phyloP scores from a whole-genome alignment of 306 rosid genomes.

The Prunus mira region DNA sequence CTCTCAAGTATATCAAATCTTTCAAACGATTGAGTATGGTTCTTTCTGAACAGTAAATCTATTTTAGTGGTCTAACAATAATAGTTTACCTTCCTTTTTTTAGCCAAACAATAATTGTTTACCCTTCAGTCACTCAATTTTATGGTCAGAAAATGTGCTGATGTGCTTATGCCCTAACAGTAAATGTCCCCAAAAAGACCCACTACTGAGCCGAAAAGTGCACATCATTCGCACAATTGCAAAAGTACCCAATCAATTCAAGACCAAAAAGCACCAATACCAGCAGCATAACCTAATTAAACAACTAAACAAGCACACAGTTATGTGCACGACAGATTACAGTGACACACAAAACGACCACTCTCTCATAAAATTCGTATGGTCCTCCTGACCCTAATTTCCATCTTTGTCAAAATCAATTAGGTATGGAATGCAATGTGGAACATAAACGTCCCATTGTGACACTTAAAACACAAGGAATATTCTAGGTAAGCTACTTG shows the following conservation, averaged over 20 bases:
- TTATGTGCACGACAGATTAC: conserved; percentile 6
- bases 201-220: conserved; percentile 3
- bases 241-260: background rate
- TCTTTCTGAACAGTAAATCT: background rate
- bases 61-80: background rate
- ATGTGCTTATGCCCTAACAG: no score
- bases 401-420: background rate
- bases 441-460: background rate
- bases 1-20: background rate
- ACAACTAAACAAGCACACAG: background rate
- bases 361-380: background rate
- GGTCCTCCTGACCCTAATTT: background rate
- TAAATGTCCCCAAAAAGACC: background rate
- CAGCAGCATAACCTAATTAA: background rate
- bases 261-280: background rate
- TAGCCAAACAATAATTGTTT: background rate
- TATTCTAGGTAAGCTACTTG: background rate
- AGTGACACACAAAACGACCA: background rate
- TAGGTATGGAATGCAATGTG: background rate
- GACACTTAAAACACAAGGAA: background rate
- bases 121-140: background rate
- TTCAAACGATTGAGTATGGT: background rate
- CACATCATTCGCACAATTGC: background rate
- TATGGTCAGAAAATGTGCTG: background rate
- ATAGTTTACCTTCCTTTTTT: background rate